Conservation (phyloP, 306 rosid genomes). For the Geum urbanum region DNA sequence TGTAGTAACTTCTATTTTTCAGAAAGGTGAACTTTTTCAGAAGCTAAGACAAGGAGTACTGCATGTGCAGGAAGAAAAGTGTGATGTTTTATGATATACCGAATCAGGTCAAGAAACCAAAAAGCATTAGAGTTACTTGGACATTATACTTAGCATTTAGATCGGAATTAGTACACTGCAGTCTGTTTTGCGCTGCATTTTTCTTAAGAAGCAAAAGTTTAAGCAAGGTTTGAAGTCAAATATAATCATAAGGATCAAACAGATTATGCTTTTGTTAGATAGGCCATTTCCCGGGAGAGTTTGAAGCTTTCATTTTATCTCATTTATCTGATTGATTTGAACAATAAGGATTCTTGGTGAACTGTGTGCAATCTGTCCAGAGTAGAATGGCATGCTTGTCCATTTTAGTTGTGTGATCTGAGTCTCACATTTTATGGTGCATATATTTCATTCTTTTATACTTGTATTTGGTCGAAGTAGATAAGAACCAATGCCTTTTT, state of each 20-base stretch:
- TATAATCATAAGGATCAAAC: not conserved
- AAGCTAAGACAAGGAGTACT: not conserved
- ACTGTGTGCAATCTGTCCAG: not conserved
- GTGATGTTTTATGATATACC: not conserved
- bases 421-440: not conserved
- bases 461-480: slow-evolving; percentile 4
- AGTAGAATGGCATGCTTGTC: not conserved
- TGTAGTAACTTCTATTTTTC: not conserved
- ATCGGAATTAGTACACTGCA: not conserved
- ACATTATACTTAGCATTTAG: not conserved
- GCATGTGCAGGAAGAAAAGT: not conserved
- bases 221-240: not conserved
- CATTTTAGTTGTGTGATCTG: not conserved
- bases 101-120: not conserved
- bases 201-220: not conserved
- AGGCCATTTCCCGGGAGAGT: not conserved
- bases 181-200: not conserved
- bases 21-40: not conserved
- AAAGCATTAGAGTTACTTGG: not conserved
- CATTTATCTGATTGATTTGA: not conserved
- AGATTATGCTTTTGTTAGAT: not conserved
- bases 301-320: not conserved
- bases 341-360: not conserved
- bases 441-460: not conserved
- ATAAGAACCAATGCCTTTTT: slow-evolving; percentile 19